Evolutionary conservation across 768 basidiomycete species (phyloP).

Genomic region (Tylopilus sp.): DNA sequence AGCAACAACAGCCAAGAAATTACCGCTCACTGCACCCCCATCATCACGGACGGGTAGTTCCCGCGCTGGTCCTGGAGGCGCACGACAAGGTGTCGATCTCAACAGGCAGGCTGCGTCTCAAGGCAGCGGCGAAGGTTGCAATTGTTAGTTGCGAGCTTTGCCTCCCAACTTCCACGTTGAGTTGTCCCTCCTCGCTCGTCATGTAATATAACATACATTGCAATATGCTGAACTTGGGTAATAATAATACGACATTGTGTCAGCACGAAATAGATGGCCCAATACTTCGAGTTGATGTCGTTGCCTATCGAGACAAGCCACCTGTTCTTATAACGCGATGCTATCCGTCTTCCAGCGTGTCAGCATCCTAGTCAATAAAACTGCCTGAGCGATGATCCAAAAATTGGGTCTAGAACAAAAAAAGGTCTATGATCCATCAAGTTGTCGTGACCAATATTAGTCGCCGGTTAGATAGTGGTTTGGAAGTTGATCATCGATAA

Average conservation of each 20-base stretch:
- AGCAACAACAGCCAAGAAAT: constrained; percentile 66
- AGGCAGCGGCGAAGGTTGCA: constrained; percentile 64
- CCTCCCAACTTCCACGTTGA: constrained; percentile 8
- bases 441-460: constrained; percentile 8
- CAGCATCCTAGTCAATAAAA: neutral
- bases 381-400: neutral
- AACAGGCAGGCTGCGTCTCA: constrained; percentile 58
- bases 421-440: neutral
- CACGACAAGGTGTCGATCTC: constrained; percentile 73
- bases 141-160: constrained; percentile 50
- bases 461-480: constrained; percentile 42
- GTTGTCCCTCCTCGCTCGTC: constrained; percentile 15
- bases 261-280: constrained; percentile 1
- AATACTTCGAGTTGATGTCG: neutral
- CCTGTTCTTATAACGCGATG: neutral
- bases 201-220: constrained; percentile 31
- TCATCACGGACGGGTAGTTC: constrained; percentile 54
- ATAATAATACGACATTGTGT: constrained; percentile 14
- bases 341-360: too few species aligned
- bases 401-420: neutral
- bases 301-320: neutral
- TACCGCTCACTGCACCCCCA: constrained; percentile 77
- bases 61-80: constrained; percentile 47
- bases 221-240: constrained; percentile 29
- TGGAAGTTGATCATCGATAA: constrained; percentile 48